phyloP scores from a whole-genome alignment of 2,329 filamentous ascomycete genomes.

The Xylaria digitata region DNA sequence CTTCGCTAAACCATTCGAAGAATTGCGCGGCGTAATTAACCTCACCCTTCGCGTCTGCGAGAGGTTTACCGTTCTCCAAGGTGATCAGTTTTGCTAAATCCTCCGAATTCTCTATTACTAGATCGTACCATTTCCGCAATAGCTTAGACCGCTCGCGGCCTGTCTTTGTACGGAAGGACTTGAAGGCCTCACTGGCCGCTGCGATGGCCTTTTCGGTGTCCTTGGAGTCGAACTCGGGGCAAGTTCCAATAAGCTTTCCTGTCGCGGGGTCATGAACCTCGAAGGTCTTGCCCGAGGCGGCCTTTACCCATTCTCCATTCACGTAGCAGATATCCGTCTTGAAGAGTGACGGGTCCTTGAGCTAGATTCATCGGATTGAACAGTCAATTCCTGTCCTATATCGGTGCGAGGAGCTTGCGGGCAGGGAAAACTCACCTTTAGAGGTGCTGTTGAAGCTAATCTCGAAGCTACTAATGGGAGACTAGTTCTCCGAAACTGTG shows the following conservation, averaged over 20 bases:
- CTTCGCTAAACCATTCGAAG: constrained; percentile 84
- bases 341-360: constrained; percentile 83
- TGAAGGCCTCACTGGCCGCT: constrained; percentile 82
- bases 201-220: constrained; percentile 86
- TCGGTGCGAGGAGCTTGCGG: not conserved
- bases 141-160: constrained; percentile 79
- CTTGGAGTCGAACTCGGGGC: constrained; percentile 82
- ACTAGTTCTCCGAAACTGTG: constrained; percentile 48
- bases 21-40: constrained; percentile 79
- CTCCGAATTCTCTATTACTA: constrained; percentile 81
- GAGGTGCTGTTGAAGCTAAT: constrained; percentile 47
- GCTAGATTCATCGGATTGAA: constrained; percentile 56
- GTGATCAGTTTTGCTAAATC: constrained; percentile 87
- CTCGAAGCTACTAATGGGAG: constrained; percentile 47
- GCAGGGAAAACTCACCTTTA: constrained; percentile 41
- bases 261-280: constrained; percentile 88
- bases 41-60: constrained; percentile 79
- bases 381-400: constrained; percentile 15
- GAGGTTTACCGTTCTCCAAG: constrained; percentile 89
- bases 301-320: constrained; percentile 91
- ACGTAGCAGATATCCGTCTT: constrained; percentile 86
- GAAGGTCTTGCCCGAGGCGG: constrained; percentile 90
- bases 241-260: constrained; percentile 81
- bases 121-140: constrained; percentile 83
- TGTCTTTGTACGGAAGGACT: constrained; percentile 75